Evolutionary conservation across 2,329 filamentous ascomycete genomes (phyloP).

Genomic region (Pseudogymnoascus verrucosus): DNA sequence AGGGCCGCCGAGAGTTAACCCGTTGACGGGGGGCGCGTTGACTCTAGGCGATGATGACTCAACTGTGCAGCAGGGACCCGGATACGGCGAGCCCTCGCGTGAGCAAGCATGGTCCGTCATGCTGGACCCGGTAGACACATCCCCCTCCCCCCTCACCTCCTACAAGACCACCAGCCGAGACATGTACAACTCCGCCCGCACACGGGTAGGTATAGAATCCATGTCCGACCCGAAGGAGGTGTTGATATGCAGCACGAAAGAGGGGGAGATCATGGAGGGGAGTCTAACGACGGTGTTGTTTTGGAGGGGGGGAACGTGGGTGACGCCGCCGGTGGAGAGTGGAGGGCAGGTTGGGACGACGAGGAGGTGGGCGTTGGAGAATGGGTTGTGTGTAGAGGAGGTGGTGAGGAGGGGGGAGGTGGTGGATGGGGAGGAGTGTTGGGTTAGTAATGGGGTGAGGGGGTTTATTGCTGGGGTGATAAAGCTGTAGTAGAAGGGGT

Average conservation of each 20-base stretch:
- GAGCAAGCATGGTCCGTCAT: conserved; percentile 37
- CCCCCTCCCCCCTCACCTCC: conserved; percentile 59
- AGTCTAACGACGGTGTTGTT: conserved; percentile 79
- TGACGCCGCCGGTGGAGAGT: conserved; percentile 67
- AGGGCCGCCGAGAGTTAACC: conserved; percentile 18
- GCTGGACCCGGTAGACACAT: conserved; percentile 44
- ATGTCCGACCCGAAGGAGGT: conserved; percentile 56
- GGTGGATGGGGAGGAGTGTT: conserved; percentile 66
- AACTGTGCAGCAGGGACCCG: not conserved
- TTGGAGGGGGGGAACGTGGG: conserved; percentile 63
- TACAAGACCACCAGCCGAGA: conserved; percentile 76
- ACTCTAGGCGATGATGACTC: conserved; percentile 18
- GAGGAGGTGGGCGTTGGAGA: conserved; percentile 72
- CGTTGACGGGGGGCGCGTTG: conserved; percentile 24
- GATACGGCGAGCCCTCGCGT: conserved; percentile 20
- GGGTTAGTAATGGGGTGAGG: conserved; percentile 81
- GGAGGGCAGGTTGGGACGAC: conserved; percentile 81
- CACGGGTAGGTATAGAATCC: conserved; percentile 46
- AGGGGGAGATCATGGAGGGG: conserved; percentile 72
- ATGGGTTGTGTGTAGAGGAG: conserved; percentile 61
- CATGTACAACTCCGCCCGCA: conserved; percentile 64
- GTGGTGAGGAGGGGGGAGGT: conserved; percentile 52
- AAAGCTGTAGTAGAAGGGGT: conserved; percentile 15
- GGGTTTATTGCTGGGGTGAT: conserved; percentile 57
- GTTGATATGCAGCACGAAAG: conserved; percentile 55